Conservation (phyloP, 805 yeast genomes). For the Kockiozyma suomiensis region DNA sequence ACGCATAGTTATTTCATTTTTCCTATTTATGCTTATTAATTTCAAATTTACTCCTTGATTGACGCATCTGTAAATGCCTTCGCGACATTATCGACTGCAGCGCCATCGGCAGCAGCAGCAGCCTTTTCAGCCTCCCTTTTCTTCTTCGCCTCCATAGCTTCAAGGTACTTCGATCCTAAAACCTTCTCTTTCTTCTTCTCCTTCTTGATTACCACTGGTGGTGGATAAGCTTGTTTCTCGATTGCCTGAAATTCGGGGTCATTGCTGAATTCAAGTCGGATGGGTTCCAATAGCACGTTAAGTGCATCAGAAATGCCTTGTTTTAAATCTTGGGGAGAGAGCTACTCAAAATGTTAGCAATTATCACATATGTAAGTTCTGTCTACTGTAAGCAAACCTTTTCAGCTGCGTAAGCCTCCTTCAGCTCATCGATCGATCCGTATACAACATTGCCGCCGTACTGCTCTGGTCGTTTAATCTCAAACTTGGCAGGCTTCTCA, state of each 20-base stretch:
- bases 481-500: slow-evolving; percentile 56
- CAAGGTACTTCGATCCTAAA: slow-evolving; percentile 91
- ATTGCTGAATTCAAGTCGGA: slow-evolving; percentile 65
- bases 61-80: slow-evolving; percentile 5
- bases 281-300: slow-evolving; percentile 78
- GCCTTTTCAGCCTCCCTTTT: slow-evolving; percentile 28
- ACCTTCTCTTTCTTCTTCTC: slow-evolving; percentile 74
- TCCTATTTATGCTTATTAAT: no score
- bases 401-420: slow-evolving; percentile 70
- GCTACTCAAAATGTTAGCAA: slow-evolving; percentile 34
- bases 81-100: neutral
- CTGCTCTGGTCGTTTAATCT: slow-evolving; percentile 89
- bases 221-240: slow-evolving; percentile 81
- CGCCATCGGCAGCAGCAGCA: neutral
- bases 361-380: neutral
- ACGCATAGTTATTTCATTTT: no score
- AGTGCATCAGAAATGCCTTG: slow-evolving; percentile 87
- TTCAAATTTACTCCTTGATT: slow-evolving; percentile 2
- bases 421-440: slow-evolving; percentile 65
- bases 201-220: slow-evolving; percentile 61
- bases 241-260: slow-evolving; percentile 76
- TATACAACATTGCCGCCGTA: slow-evolving; percentile 92
- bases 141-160: slow-evolving; percentile 28
- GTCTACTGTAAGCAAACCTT: slow-evolving; percentile 38
- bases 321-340: slow-evolving; percentile 93